phyloP scores from a whole-genome alignment of 495 filamentous ascomycete genomes.

The Thozetella sp. region DNA sequence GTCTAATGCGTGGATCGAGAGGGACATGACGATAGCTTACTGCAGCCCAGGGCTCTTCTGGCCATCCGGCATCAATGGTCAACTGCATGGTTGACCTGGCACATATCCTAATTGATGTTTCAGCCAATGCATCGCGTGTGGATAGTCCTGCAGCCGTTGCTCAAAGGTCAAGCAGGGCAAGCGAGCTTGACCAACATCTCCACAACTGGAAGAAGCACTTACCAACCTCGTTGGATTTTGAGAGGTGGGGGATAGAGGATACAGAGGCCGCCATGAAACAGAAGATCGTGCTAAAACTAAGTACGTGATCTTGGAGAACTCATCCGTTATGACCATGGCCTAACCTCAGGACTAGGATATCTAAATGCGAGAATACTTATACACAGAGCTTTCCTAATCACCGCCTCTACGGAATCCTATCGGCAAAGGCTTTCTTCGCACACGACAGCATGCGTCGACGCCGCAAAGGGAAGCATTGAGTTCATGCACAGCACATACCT shows the following conservation, averaged over 20 bases:
- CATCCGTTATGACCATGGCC: not conserved
- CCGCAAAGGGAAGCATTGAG: not conserved
- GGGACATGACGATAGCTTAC: too few relatives aligned
- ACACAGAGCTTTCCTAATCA: not conserved
- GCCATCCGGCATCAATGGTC: not conserved
- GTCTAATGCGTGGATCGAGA: not conserved
- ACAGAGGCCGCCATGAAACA: not conserved
- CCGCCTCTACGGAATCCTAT: not conserved
- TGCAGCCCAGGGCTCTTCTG: not conserved
- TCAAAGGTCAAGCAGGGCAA: not conserved
- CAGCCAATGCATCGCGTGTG: not conserved
- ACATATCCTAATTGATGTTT: not conserved
- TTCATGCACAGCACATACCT: not conserved
- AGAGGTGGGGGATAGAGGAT: not conserved
- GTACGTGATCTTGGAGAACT: not conserved
- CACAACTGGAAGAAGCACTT: not conserved
- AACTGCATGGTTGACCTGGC: not conserved
- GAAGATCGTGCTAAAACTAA: not conserved
- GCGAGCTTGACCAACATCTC: not conserved
- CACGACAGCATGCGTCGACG: not conserved
- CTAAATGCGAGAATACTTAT: not conserved
- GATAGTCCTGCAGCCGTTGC: not conserved
- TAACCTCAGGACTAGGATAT: not conserved
- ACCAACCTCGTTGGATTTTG: not conserved
- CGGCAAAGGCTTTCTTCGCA: not conserved